Evolutionary conservation across 192 early-diverging fungal species (phyloP).

Genomic region (Lobosporangium transversale): DNA sequence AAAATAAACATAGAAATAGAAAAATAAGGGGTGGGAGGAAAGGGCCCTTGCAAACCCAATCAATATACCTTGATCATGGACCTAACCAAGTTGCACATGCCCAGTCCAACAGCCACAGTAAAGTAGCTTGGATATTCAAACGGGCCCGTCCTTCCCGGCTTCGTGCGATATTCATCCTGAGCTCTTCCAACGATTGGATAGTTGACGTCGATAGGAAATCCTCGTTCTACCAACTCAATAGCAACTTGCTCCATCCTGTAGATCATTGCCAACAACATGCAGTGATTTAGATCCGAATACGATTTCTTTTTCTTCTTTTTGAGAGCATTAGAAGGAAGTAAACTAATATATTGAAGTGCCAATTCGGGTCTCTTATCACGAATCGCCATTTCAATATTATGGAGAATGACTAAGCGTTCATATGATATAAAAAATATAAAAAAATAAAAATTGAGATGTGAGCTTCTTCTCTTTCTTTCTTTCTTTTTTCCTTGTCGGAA

Average conservation of each 20-base stretch:
- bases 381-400: slow-evolving; percentile 55
- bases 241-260: slow-evolving; percentile 55
- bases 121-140: slow-evolving; percentile 58
- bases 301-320: slow-evolving; percentile 60
- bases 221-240: slow-evolving; percentile 51
- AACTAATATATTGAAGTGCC: slow-evolving; percentile 49
- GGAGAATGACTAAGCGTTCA: slow-evolving; percentile 53
- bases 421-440: not conserved
- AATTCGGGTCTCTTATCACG: slow-evolving; percentile 52
- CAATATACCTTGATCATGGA: slow-evolving; percentile 53
- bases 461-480: not conserved
- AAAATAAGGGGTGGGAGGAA: too few species aligned
- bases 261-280: slow-evolving; percentile 56
- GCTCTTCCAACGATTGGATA: slow-evolving; percentile 51
- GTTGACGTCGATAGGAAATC: slow-evolving; percentile 56
- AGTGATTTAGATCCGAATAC: slow-evolving; percentile 42
- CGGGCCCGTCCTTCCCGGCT: slow-evolving; percentile 43
- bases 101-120: slow-evolving; percentile 53
- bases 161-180: slow-evolving; percentile 43
- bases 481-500: not conserved
- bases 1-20: not conserved
- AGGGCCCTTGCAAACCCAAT: not conserved
- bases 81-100: slow-evolving; percentile 48
- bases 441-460: not conserved
- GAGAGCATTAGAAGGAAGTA: slow-evolving; percentile 40